These are phyloP conservation scores for Suillus americanus DNA, from an alignment of 768 basidiomycete genomes.

Conservation along the genomic window DNA sequence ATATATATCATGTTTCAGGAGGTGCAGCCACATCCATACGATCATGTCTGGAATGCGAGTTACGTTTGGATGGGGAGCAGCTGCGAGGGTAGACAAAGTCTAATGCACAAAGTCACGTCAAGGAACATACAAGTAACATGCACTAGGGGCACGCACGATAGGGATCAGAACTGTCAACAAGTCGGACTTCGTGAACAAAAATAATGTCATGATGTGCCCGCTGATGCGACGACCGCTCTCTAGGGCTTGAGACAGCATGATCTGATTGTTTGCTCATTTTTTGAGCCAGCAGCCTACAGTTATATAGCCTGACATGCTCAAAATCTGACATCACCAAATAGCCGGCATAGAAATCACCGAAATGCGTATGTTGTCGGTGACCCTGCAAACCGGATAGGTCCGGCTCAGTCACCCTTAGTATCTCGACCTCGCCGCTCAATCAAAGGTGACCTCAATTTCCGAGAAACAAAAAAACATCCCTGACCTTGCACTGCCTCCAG, in stretches of 20 bases:
- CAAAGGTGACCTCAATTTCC: too few relatives aligned
- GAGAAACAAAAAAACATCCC: too few relatives aligned
- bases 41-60: conserved; percentile 18
- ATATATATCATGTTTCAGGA: conserved; percentile 35
- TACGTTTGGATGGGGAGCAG: conserved; percentile 18
- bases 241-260: background rate
- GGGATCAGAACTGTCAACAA: conserved; percentile 5
- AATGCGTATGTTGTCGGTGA: too few relatives aligned
- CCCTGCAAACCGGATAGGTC: too few relatives aligned
- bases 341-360: too few relatives aligned
- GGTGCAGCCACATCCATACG: conserved; percentile 40
- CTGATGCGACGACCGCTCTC: background rate
- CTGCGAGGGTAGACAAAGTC: conserved; percentile 24
- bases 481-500: too few relatives aligned
- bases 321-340: too few relatives aligned
- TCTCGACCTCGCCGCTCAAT: too few relatives aligned
- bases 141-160: background rate
- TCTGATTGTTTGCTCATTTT: background rate
- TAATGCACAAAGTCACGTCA: conserved; percentile 1
- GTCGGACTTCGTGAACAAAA: conserved; percentile 8
- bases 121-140: background rate
- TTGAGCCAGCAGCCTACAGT: background rate
- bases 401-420: too few relatives aligned
- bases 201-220: conserved; percentile 12
- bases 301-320: background rate